Conservation (phyloP, 2,329 filamentous ascomycete species). For the Cercospora berteroae region DNA sequence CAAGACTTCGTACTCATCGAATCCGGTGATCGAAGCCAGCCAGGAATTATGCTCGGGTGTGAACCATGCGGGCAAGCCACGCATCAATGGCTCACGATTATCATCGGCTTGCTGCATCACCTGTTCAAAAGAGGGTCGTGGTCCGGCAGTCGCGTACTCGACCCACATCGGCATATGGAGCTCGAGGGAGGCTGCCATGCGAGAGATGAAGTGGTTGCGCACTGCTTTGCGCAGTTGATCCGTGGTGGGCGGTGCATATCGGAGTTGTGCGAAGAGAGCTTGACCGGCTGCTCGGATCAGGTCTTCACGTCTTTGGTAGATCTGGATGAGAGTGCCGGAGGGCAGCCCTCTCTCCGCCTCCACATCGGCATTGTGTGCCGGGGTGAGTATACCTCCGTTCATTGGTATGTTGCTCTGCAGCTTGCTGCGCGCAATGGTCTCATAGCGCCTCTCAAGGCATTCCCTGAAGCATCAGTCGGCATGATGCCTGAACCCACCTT, state of each 20-base stretch:
- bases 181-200: not conserved
- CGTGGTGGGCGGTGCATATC: not conserved
- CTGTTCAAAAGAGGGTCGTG: not conserved
- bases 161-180: not conserved
- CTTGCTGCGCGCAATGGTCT: not conserved
- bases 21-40: not conserved
- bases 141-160: not conserved
- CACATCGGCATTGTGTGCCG: not conserved
- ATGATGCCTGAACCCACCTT: not conserved
- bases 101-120: not conserved
- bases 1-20: not conserved
- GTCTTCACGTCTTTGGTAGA: not conserved
- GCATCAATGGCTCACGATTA: not conserved
- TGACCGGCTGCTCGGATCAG: not conserved
- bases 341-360: not conserved
- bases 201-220: constrained; percentile 1
- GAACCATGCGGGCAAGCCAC: constrained; percentile 3
- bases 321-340: not conserved
- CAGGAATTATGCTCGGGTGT: constrained; percentile 2
- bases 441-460: not conserved
- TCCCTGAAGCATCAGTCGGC: not conserved
- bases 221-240: not conserved
- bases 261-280: not conserved
- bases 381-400: not conserved
- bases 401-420: not conserved